Conservation (phyloP, 306 rosid genomes). For the Erythrophleum fordii region DNA sequence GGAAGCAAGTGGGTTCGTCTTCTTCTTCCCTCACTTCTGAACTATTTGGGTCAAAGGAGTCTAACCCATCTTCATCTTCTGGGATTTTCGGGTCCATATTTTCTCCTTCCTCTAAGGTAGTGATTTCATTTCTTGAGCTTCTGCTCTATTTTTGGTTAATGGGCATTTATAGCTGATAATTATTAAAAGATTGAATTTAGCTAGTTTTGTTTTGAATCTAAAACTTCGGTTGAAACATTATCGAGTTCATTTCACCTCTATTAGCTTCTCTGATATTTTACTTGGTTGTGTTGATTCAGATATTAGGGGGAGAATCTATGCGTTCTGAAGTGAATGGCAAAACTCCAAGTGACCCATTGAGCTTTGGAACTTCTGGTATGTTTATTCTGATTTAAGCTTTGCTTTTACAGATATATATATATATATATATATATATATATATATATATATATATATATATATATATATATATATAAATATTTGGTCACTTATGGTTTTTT, state of each 20-base stretch:
- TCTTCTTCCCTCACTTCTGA: constrained; percentile 75
- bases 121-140: constrained; percentile 3
- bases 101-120: constrained; percentile 66
- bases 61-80: constrained; percentile 48
- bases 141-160: not conserved
- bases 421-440: no score
- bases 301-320: constrained; percentile 67
- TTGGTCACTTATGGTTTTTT: no score
- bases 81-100: constrained; percentile 69
- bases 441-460: no score
- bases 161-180: constrained; percentile 5
- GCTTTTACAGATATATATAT: not conserved
- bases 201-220: not conserved
- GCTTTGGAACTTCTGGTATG: constrained; percentile 51
- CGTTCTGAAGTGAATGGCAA: constrained; percentile 53
- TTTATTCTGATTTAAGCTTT: constrained; percentile 20
- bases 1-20: constrained; percentile 54
- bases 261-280: constrained; percentile 30
- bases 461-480: no score
- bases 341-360: constrained; percentile 47
- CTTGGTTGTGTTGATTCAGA: constrained; percentile 46
- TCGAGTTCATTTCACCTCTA: not conserved
- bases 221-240: not conserved
- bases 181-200: not conserved
- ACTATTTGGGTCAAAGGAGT: constrained; percentile 65